Base-by-base conservation (phyloP, 2,329 filamentous ascomycete genomes). In the Teratosphaeria pseudoeucalypti region DNA sequence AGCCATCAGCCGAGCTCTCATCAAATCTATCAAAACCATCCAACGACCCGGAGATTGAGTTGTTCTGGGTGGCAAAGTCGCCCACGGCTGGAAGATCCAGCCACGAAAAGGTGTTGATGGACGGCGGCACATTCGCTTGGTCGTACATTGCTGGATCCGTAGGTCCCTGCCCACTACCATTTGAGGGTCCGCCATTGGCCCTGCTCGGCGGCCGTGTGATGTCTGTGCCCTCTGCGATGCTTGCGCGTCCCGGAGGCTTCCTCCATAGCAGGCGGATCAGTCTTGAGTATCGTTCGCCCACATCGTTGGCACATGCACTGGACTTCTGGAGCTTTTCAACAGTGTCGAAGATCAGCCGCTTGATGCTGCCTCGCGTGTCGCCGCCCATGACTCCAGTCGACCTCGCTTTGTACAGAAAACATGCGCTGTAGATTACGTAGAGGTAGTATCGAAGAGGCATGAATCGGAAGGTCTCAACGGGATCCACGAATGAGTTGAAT, bases 401-500 rank as follows among this genome's bases (percentile, higher is more conserved):
- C 43, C 82, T 78, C 67, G 81, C 81, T 73, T 87, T 86, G 74
- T 85, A 86, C 5, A 86, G 69, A 62, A 86, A 86, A 2, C 85
- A 83, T 1, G 84, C 83, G 0, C 82, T 82, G 67, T 86, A 86
- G 27, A 86, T 85, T 2, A 76, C 78, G 61, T 79, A 86, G 34
- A 87, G 73, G 62, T 85, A 86, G 66, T 83, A 86, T 34, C 83
- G 77, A 9, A 85, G 73, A 1, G 84, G 84, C 82, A 87, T 85
- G 61, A 82, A 86, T 61, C 83, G 80, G 16, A 86, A 75, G 53
- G 82, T 80, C 16, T 78, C 79, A 56, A 81, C 77, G 0, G 84
- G 82, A 58, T 85, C 80, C 34, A 85, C 79, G 61, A 79, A 80
- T 58, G 80, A 81, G 65, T 83, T 85, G 23, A 86, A 76, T 1